Conservation (phyloP, 2,329 filamentous ascomycete genomes). For the Cladosporium sp. region DNA sequence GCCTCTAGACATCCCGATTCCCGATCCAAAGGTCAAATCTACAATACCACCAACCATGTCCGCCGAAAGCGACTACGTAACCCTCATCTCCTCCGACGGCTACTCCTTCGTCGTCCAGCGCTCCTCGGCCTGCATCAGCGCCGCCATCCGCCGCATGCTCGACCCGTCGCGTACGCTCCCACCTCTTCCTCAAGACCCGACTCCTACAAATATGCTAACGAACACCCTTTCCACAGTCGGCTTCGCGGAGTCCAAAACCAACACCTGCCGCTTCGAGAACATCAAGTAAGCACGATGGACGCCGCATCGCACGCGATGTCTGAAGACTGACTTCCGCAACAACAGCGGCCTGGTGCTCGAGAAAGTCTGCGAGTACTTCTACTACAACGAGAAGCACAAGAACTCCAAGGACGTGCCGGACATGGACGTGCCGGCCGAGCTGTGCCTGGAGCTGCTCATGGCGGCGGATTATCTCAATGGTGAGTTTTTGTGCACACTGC, state of each 20-base stretch:
- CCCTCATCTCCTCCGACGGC: constrained; percentile 67
- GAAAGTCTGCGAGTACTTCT: constrained; percentile 76
- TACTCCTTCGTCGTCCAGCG: constrained; percentile 71
- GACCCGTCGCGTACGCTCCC: constrained; percentile 55
- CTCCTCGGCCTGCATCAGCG: constrained; percentile 63
- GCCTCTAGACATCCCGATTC: too few relatives aligned
- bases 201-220: background rate
- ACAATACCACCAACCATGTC: background rate
- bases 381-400: constrained; percentile 70
- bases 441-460: constrained; percentile 70
- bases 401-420: constrained; percentile 68
- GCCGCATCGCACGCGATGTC: background rate
- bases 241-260: constrained; percentile 59
- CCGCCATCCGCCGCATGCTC: constrained; percentile 68
- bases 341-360: constrained; percentile 65
- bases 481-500: constrained; percentile 28
- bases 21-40: too few relatives aligned
- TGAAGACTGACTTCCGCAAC: background rate
- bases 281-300: constrained; percentile 56
- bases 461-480: constrained; percentile 70
- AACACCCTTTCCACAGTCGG: constrained; percentile 39
- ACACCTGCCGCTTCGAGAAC: constrained; percentile 62
- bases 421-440: constrained; percentile 72
- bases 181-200: background rate
- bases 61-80: constrained; percentile 54